Base-by-base conservation (phyloP, 305 asterid species). In the Rubia tinctorum region DNA sequence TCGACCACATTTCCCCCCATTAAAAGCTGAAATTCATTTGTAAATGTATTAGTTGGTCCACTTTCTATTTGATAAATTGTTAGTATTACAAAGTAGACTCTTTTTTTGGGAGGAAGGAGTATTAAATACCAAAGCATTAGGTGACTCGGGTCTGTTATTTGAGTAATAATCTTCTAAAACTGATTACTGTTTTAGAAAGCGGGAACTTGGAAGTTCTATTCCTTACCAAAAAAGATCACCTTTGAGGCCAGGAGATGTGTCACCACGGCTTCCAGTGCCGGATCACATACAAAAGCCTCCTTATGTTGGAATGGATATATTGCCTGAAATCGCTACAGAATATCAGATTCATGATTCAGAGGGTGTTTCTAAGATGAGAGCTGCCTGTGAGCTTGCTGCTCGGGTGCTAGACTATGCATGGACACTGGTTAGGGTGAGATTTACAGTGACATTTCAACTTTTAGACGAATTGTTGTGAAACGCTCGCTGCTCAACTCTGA, bases 381-480 rank as follows among this genome's bases (percentile, higher is more conserved):
- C 96, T 84, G 97, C 98, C 12, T 86, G 99, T 74, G 96, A 89
- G 83, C 96, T 94, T 80, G 97, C 99, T 82, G 99, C 97, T 66
- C 86, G 87, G 73, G 96, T 94, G 69, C 82, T 91, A 25, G 97
- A 90, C 76, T 82, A 75, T 88, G 98, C 91, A 34, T 97, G 98
- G 65, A 88, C 98, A 70, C 81, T 94, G 79, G 88, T 94, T 75
- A 84, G 92, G 95, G 98, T 94, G 81, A 85, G 97, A 80, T 55
- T 59, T 55, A 44, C 58, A 39, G 25, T 71, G 34, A 40, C 66
- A 72, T 8, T 72, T 25, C 37, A 44, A 12, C 30, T 34, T 27
- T 2, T 68, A 58, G 22, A 67, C 67, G 7, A 68, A 17, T 34
- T 30, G 10, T 63, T 4, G 18, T 10, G 20, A 39, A 66, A 9